Evolutionary conservation across 352 stramenopile species (phyloP), one percentile per base, ranked within the genome.

Genomic region (Phytophthora cactorum): DNA sequence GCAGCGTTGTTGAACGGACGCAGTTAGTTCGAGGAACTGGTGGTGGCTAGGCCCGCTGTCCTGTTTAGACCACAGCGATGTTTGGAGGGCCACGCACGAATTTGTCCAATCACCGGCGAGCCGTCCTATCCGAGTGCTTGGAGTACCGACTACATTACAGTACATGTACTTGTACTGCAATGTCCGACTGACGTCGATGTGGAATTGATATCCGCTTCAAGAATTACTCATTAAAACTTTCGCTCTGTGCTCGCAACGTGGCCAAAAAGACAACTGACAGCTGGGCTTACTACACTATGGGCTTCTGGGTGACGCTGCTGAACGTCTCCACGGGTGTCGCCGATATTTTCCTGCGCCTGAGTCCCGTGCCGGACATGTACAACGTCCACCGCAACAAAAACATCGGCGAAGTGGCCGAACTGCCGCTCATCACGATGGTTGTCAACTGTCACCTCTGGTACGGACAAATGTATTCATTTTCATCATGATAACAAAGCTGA

Each of bases 391-490:
- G 57, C 17, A 47, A 67, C 38, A 65, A 72, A 63, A 65, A 38
- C 41, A 78, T 68, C 22, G 70, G 70, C 14, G 58, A 66, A 51
- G 66, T 72, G 46, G 59, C 60, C 3, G 66, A 69, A 7, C 46
- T 78, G 7, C 66, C 66, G 2, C 34, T 78, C 1, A 68, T 78
- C 17, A 53, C 52, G 0, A 62, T 68, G 58, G 59, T 72, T 9
- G 66, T 71, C 7, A 77, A 77, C 43, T 72, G 59, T 29, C 56
- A 74, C 39, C 52, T 77, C 3, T 77, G 70, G 68, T 74, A 60
- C 32, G 50, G 4, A 34, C 29, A 34, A 34, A 34, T 0, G 29
- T 7, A 34, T 4, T 34, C 29, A 34, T 34, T 4, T 22, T 7
- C 29, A 34, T 34, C 29, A 8, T 34, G 29, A 34, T 34, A 4